Evolutionary conservation across 179 eudicot genomes (phyloP), one percentile per base, ranked within the genome.

Genomic region (Kewa caespitosa): DNA sequence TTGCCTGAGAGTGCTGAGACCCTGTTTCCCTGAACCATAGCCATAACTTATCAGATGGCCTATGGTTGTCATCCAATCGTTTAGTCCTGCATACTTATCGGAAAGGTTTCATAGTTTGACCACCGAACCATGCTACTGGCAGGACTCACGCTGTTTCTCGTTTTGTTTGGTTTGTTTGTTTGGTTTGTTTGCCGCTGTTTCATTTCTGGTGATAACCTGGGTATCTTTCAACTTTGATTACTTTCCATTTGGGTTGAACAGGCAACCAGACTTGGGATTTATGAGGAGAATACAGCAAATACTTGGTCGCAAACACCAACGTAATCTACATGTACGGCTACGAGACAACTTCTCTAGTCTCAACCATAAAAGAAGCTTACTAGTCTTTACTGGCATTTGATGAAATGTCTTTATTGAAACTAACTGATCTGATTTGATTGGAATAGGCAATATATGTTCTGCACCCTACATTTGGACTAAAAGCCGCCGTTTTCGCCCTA

Each of bases 221-320:
- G 32, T 70, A 11, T 69, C 22, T 43, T 31, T n/a, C 32, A 38
- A 42, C n/a, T 34, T 37, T 62, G 61, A 22, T 12, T 65, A 28
- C 17, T n/a, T 73, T 23, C 2, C 48, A 8, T 33, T 32, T 73
- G 78, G 69, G 64, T 39, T 78, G 65, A 75, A 78, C 85, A 95
- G 99, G 84, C 95, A 91, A 79, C 99, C 97, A 67, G 92, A 95
- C 80, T 85, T 93, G 74, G 99, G 99, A 76, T 95, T 92, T 92
- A 89, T 95, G 89, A 89, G 89, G 84, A 91, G 92, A 82, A 80
- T 95, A 74, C 95, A 95, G 79, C 97, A 95, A 82, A 93, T 95
- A 67, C 97, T 95, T 79, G 99, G 99, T 69, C 93, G 92, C 67
- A 95, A 93, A 79, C 97, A 90, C 81, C 97, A 91, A 78, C 92